Percentiles rank a stretch among this genome's conserved stretches.
These are phyloP conservation scores for Pestalotiopsis sp. DNA, from an alignment of 2,329 filamentous ascomycete genomes.

Conservation along the genomic window DNA sequence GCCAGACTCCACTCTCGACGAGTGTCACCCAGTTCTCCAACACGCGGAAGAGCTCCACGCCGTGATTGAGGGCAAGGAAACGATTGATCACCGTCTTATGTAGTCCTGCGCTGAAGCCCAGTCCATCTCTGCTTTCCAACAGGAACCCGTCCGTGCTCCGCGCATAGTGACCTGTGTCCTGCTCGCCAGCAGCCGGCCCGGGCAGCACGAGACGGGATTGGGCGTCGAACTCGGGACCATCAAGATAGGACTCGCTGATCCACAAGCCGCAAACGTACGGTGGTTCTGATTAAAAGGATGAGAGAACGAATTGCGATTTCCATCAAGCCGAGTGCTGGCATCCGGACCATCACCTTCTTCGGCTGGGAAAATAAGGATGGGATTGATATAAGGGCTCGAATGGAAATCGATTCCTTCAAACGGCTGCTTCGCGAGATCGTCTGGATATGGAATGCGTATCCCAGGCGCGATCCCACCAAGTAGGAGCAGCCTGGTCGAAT, in stretches of 20 bases:
- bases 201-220: constrained; percentile 4
- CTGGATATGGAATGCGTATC: neutral
- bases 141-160: neutral
- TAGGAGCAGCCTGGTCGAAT: neutral
- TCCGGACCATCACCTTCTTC: neutral
- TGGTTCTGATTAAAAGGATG: neutral
- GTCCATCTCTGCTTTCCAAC: neutral
- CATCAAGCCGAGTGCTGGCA: neutral
- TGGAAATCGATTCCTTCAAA: neutral
- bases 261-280: neutral
- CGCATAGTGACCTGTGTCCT: neutral
- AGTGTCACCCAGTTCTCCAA: constrained; percentile 7
- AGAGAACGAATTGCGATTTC: neutral
- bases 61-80: neutral
- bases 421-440: neutral
- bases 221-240: constrained; percentile 1
- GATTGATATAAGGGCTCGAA: neutral
- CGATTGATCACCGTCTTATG: constrained; percentile 4
- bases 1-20: constrained; percentile 1
- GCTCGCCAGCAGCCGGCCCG: neutral
- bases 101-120: neutral
- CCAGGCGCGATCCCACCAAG: constrained; percentile 9
- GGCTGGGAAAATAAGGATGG: constrained; percentile 3
- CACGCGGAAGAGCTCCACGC: constrained; percentile 5
- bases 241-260: neutral